phyloP scores from a whole-genome alignment of 108 stramenopile species.

The Mayamaea pseudoterrestris region DNA sequence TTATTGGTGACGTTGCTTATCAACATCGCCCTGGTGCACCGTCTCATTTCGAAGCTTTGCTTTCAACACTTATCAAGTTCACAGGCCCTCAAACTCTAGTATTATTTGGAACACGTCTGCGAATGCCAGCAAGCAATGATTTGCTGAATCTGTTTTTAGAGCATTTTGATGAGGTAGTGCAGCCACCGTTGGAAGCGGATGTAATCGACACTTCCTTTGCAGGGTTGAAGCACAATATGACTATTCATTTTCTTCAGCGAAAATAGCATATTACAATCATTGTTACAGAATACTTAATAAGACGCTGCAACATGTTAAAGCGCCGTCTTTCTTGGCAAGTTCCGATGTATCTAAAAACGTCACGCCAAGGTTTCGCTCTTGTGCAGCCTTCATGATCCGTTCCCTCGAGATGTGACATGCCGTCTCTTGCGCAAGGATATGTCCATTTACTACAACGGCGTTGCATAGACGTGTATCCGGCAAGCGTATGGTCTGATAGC shows the following conservation, averaged over 20 bases:
- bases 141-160: slow-evolving; percentile 25
- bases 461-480: slow-evolving; percentile 49
- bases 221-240: slow-evolving; percentile 37
- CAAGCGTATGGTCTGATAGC: slow-evolving; percentile 30
- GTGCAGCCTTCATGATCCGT: slow-evolving; percentile 23
- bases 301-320: slow-evolving; percentile 49
- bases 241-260: slow-evolving; percentile 28
- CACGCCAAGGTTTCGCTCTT: slow-evolving; percentile 21
- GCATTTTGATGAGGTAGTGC: slow-evolving; percentile 33
- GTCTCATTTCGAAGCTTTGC: slow-evolving; percentile 38
- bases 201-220: slow-evolving; percentile 34
- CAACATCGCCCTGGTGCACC: slow-evolving; percentile 43
- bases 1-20: slow-evolving; percentile 48
- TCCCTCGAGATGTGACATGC: slow-evolving; percentile 25
- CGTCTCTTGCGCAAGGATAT: slow-evolving; percentile 38
- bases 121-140: slow-evolving; percentile 38
- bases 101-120: slow-evolving; percentile 41
- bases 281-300: slow-evolving; percentile 7
- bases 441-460: slow-evolving; percentile 43
- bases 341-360: slow-evolving; percentile 40
- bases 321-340: slow-evolving; percentile 61
- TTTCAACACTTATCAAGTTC: slow-evolving; percentile 28
- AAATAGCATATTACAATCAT: too few relatives aligned
- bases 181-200: slow-evolving; percentile 28
- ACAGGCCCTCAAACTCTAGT: slow-evolving; percentile 21